Conservation (phyloP, 2,329 filamentous ascomycete species). For the Chaetothyriales sp. region DNA sequence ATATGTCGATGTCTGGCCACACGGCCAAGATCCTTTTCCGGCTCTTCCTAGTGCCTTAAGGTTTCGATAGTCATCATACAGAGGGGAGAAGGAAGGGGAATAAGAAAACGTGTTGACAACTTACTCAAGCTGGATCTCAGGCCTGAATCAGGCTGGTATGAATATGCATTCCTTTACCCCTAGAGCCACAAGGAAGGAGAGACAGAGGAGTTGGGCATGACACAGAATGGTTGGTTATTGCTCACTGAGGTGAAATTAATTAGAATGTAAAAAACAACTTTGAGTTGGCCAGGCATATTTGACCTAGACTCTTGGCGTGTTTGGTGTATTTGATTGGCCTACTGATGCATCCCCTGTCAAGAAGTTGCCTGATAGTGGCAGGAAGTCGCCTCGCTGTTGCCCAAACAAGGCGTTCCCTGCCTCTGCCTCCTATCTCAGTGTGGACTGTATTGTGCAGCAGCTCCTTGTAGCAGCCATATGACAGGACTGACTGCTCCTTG, state of each 20-base stretch:
- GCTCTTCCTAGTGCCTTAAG: conserved; percentile 20
- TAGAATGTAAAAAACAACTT: neutral
- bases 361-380: neutral
- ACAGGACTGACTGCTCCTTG: neutral
- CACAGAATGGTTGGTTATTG: neutral
- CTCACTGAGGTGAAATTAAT: no score
- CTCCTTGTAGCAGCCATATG: neutral
- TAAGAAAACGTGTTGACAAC: neutral
- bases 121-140: neutral
- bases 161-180: neutral
- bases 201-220: neutral
- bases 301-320: neutral
- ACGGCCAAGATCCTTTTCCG: conserved; percentile 17
- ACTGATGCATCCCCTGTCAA: neutral
- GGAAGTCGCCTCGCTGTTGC: neutral
- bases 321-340: neutral
- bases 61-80: conserved; percentile 18
- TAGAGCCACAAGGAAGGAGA: neutral
- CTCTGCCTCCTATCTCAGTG: neutral
- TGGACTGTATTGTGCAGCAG: neutral
- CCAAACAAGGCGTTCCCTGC: neutral
- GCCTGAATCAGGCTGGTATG: neutral
- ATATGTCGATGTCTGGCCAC: conserved; percentile 17
- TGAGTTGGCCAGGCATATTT: neutral
- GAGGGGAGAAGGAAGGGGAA: conserved; percentile 25